phyloP scores from a whole-genome alignment of 495 filamentous ascomycete species.

The Mytilinidion resinicola region DNA sequence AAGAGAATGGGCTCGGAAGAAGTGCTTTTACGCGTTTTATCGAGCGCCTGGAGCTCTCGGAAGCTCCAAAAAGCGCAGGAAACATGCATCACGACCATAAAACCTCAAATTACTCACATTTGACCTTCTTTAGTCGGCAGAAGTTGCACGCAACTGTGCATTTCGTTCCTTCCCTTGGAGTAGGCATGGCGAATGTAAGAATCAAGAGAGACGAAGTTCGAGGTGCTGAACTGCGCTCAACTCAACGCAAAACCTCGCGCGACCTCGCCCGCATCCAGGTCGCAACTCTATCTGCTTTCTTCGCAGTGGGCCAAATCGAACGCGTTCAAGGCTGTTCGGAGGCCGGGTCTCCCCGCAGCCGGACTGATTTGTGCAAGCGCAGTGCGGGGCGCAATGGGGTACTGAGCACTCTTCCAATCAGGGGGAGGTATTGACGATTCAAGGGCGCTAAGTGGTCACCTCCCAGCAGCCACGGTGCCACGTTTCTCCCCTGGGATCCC shows the following conservation, averaged over 20 bases:
- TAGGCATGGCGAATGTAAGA: background rate
- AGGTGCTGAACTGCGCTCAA: background rate
- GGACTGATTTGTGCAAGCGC: background rate
- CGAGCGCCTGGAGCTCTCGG: background rate
- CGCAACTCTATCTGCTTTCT: conserved; percentile 1
- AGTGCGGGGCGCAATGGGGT: background rate
- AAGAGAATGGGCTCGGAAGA: background rate
- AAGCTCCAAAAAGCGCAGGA: background rate
- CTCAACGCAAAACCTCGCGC: background rate
- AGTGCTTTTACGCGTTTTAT: background rate
- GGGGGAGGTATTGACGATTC: no score
- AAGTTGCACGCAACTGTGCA: conserved; percentile 3
- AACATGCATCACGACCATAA: background rate
- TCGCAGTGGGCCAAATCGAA: background rate
- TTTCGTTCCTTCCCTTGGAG: conserved; percentile 1
- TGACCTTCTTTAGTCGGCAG: conserved; percentile 2
- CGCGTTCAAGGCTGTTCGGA: background rate
- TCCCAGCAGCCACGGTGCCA: no score
- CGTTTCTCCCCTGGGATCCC: no score
- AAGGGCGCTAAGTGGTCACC: no score
- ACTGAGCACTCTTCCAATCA: background rate
- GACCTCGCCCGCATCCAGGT: background rate
- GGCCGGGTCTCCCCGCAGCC: background rate
- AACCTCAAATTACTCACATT: background rate
- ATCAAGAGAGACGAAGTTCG: no score